phyloP scores from a whole-genome alignment of 257 asterid species.

The Gynochthodes officinalis region DNA sequence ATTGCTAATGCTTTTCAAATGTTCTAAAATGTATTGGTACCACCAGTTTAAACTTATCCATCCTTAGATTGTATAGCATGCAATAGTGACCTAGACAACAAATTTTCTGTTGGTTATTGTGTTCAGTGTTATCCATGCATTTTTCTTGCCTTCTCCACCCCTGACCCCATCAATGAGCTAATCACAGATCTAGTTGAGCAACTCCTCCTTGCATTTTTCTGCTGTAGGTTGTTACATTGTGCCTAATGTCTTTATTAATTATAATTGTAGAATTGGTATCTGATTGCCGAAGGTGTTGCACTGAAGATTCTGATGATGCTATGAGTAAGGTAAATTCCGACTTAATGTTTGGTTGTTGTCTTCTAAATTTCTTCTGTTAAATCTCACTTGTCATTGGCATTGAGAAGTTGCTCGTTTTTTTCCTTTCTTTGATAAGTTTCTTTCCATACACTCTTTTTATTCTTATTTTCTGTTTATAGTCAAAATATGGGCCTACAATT shows the following conservation, averaged over 20 bases:
- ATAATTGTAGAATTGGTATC: conserved; percentile 64
- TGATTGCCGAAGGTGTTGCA: conserved; percentile 82
- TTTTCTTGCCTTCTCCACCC: background rate
- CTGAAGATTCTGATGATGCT: conserved; percentile 95
- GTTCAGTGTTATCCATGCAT: background rate
- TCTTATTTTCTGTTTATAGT: background rate
- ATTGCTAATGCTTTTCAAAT: background rate
- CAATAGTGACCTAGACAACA: background rate
- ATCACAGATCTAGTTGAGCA: background rate
- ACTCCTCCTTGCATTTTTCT: background rate
- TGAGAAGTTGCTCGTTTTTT: too few relatives aligned
- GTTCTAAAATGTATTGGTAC: background rate
- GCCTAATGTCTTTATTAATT: background rate
- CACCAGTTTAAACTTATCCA: background rate
- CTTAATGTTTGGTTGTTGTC: background rate
- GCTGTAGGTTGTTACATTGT: background rate
- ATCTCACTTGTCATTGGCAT: too few relatives aligned
- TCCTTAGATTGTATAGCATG: background rate
- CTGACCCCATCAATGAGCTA: background rate
- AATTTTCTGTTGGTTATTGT: background rate
- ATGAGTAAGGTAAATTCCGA: conserved; percentile 64
- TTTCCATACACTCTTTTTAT: background rate
- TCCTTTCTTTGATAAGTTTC: background rate
- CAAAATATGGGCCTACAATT: background rate
- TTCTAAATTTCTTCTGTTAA: too few relatives aligned